Base-by-base conservation (phyloP, 2,329 filamentous ascomycete genomes). In the Exophiala sp. region DNA sequence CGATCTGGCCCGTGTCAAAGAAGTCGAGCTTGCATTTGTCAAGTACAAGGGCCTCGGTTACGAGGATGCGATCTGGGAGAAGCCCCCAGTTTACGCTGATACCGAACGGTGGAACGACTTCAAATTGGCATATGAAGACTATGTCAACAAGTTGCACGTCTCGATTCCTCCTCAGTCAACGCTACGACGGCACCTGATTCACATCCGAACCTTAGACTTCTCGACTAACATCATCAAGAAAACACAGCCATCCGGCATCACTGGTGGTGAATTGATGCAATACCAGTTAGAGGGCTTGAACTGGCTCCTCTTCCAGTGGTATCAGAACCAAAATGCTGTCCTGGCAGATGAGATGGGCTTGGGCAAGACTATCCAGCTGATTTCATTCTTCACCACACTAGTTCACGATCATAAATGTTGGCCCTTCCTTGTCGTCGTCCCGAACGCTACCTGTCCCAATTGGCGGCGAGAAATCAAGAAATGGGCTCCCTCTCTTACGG, bases 291-390 rank as follows among this genome's bases (percentile, higher is more conserved):
- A 96, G 55, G 94, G 94, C 16, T 76, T 96, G 47, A 96, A 97
- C 65, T 99, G 94, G 91, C 81, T 99, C 2, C 86, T 96, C 55
- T 91, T 88, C 68, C 94, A 94, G 66, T 97, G 89, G 77, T 88
- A 91, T 64, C 78, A 82, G 47, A 79, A 85, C 62, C 85, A 88
- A 66, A 97, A 94, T 65, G 88, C 91, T 24, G 92, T 97, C 54
- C 80, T 97, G 5, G 94, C 94, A 0, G 94, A 99, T 66, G 94
- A 99, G 68, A 99, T 99, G 94, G 94, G 94, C 38, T 81, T 99
- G 1, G 94, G 94, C 32, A 99, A 99, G 75, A 99, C 94, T 0
- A 89, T 99, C 32, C 94, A 99, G 68, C 85, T 96, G 48, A 88
- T 97, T 56, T 83, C 86, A 2, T 82, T 96, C 58, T 80, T 97